Conservation (phyloP, 164 flowering plant genomes). For the Tetrastigma voinierianum region DNA sequence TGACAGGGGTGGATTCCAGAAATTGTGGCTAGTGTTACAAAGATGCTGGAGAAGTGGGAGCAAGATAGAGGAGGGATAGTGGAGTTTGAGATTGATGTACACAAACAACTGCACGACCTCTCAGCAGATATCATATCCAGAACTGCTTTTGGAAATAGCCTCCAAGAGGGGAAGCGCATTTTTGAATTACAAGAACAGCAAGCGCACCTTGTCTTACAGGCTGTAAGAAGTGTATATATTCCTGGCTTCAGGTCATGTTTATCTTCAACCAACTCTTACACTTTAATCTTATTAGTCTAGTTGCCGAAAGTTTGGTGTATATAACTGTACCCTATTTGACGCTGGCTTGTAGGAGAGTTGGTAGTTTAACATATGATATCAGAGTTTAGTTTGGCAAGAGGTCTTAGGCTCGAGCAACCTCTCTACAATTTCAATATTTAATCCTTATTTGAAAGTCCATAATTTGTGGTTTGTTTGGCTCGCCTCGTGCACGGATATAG, state of each 20-base stretch:
- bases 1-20: conserved; percentile 17
- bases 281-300: too few relatives aligned
- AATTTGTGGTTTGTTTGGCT: too few relatives aligned
- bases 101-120: conserved; percentile 37
- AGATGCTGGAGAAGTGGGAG: conserved; percentile 15
- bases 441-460: too few relatives aligned
- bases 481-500: too few relatives aligned
- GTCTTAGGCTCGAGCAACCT: too few relatives aligned
- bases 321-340: too few relatives aligned
- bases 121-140: conserved; percentile 54
- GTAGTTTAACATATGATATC: too few relatives aligned
- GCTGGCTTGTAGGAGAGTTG: too few relatives aligned
- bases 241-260: conserved; percentile 66
- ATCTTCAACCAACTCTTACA: too few relatives aligned
- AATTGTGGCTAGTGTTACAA: conserved; percentile 5
- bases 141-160: conserved; percentile 61
- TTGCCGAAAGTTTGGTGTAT: too few relatives aligned
- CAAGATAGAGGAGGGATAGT: conserved; percentile 9
- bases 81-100: conserved; percentile 46
- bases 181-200: conserved; percentile 56
- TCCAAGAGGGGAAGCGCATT: conserved; percentile 51
- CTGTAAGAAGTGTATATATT: conserved; percentile 41
- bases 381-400: too few relatives aligned
- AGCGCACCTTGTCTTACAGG: conserved; percentile 30
- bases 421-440: too few relatives aligned